phyloP scores from a whole-genome alignment of 2,329 filamentous ascomycete genomes.

The Aspergillus chevalieri region DNA sequence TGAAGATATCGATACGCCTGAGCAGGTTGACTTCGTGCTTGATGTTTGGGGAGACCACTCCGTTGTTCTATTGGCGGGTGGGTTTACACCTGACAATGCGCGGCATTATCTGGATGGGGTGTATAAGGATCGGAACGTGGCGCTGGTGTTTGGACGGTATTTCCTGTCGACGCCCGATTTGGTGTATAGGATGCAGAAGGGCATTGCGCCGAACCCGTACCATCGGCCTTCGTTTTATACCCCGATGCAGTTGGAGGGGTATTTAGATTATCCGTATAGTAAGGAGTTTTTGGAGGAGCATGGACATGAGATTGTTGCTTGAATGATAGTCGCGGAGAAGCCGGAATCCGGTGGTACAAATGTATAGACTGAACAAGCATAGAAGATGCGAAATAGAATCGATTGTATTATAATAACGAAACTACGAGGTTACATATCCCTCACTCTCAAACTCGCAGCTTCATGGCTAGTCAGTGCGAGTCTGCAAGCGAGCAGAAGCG shows the following conservation, averaged over 20 bases:
- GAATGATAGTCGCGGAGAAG: not conserved
- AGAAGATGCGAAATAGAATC: not conserved
- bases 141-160: conserved; percentile 30
- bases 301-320: not conserved
- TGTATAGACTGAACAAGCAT: not conserved
- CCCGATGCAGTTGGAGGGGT: conserved; percentile 6
- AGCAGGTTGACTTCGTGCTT: conserved; percentile 36
- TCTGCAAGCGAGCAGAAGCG: conserved; percentile 36
- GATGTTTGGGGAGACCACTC: conserved; percentile 38
- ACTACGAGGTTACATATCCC: conserved; percentile 22
- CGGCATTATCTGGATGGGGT: conserved; percentile 24
- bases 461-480: conserved; percentile 33
- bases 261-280: conserved; percentile 28
- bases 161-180: conserved; percentile 23
- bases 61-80: conserved; percentile 45
- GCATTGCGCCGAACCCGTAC: conserved; percentile 12
- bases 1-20: conserved; percentile 1
- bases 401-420: not conserved
- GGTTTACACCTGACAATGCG: conserved; percentile 34
- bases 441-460: conserved; percentile 38
- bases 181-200: conserved; percentile 13
- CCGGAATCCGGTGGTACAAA: not conserved
- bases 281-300: conserved; percentile 5
- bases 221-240: conserved; percentile 15
- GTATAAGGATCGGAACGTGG: conserved; percentile 17